Evolutionary conservation across 352 stramenopile species (phyloP), one percentile per base, ranked within the genome.

Genomic region (Globisporangium abappressorium): DNA sequence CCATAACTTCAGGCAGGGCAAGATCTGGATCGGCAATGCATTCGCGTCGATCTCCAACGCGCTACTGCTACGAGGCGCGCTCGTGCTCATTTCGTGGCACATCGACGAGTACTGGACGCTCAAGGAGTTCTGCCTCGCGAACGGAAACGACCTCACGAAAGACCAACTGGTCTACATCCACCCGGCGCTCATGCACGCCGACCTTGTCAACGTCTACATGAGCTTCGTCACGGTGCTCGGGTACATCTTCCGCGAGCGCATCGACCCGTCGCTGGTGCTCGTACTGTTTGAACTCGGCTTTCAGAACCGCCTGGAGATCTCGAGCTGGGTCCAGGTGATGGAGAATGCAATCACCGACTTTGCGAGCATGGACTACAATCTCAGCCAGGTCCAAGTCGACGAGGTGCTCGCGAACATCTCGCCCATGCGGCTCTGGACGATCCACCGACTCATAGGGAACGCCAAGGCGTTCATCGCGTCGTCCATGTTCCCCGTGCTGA

Each of bases 11-110:
- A 68, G 66, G 1, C 41, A 62, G 11, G 74, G 76, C 2, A 69
- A 74, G 53, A 62, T 82, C 65, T 85, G 77, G 78, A 66, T 85
- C 9, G 78, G 78, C 8, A 72, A 77, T 38, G 76, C 74, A 1
- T 83, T 85, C 36, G 70, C 72, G 1, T 68, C 68, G 0, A 71
- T 85, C 30, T 83, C 78, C 0, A 70, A 60, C 5, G 66, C 69
- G 62, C 64, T 85, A 1, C 20, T 80, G 2, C 65, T 75, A 33
- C 78, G 78, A 12, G 78, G 78, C 0, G 41, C 77, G 3, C 41
- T 76, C 14, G 69, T 81, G 22, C n/a, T 83, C 4, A 18, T 83
- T 7, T 74, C 70, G 57, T 81, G 67, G 30, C 49, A 71, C 3
- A 33, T 85, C 38, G 78, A 85, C 55, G 75, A 69, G 30, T 80